Percentiles rank a stretch among this genome's conserved stretches.
phyloP scores from a whole-genome alignment of 768 basidiomycete genomes.

The Tricholoma hemisulphureum region DNA sequence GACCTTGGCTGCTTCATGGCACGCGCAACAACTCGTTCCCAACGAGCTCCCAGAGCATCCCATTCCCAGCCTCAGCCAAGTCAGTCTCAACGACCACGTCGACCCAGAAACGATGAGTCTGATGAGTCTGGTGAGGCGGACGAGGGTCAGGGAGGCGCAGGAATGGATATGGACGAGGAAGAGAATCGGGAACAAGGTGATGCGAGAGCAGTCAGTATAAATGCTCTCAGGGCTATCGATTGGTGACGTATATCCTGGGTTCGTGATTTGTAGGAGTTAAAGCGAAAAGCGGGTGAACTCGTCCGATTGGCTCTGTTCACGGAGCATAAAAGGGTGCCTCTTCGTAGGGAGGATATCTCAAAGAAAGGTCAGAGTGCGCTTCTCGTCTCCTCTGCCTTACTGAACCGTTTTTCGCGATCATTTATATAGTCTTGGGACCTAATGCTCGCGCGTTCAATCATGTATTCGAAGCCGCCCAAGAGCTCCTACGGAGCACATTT shows the following conservation, averaged over 20 bases:
- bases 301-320: constrained; percentile 80
- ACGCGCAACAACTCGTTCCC: constrained; percentile 39
- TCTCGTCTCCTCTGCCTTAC: neutral
- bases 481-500: constrained; percentile 59
- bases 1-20: constrained; percentile 24
- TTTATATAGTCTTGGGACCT: constrained; percentile 32
- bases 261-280: constrained; percentile 47
- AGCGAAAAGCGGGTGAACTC: constrained; percentile 66
- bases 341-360: constrained; percentile 81
- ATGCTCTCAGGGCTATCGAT: neutral
- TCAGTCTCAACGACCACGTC: constrained; percentile 36
- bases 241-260: neutral
- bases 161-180: constrained; percentile 33
- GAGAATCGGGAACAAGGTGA: constrained; percentile 23
- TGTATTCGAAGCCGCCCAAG: constrained; percentile 65
- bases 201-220: constrained; percentile 10
- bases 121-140: constrained; percentile 36
- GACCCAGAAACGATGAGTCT: constrained; percentile 29
- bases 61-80: constrained; percentile 37
- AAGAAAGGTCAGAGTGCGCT: constrained; percentile 61
- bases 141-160: constrained; percentile 33
- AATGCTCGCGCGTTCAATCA: constrained; percentile 57
- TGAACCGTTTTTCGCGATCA: neutral
- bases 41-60: constrained; percentile 34
- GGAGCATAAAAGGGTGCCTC: constrained; percentile 64